Percentiles rank a stretch among this genome's conserved stretches.
phyloP scores from a whole-genome alignment of 2,329 filamentous ascomycete genomes.

The Hymenoscyphus infarciens region DNA sequence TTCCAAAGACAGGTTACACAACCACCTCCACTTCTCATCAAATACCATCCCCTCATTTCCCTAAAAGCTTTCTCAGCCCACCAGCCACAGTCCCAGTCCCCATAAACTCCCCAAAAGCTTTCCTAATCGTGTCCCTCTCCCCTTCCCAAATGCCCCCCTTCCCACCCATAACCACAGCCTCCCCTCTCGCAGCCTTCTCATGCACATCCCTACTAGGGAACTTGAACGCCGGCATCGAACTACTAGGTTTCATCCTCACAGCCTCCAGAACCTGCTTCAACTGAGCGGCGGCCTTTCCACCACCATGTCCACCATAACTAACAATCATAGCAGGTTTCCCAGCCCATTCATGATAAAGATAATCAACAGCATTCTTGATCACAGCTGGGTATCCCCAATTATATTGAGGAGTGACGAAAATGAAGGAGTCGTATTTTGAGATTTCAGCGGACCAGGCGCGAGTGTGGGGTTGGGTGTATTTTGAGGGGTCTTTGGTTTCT shows the following conservation, averaged over 20 bases:
- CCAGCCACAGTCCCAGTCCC: background rate
- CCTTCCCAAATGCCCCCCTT: constrained; percentile 13
- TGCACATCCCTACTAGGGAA: constrained; percentile 32
- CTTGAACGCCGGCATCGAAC: constrained; percentile 31
- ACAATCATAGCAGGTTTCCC: constrained; percentile 44
- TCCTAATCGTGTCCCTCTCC: constrained; percentile 1
- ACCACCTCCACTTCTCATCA: too few species aligned
- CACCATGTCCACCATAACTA: constrained; percentile 43
- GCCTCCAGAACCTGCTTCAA: constrained; percentile 36
- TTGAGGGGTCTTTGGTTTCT: constrained; percentile 23
- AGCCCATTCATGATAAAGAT: constrained; percentile 45
- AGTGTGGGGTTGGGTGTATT: constrained; percentile 38
- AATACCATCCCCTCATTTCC: too few species aligned
- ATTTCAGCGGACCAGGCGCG: constrained; percentile 39
- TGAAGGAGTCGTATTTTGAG: constrained; percentile 36
- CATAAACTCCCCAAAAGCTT: constrained; percentile 4
- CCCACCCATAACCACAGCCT: constrained; percentile 30
- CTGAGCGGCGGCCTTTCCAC: constrained; percentile 38
- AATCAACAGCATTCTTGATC: constrained; percentile 47
- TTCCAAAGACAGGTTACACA: too few species aligned
- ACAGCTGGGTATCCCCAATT: constrained; percentile 44
- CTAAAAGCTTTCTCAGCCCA: too few species aligned
- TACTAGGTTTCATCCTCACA: constrained; percentile 36
- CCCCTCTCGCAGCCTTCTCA: constrained; percentile 26
- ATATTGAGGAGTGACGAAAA: constrained; percentile 44